Evolutionary conservation across 2,329 filamentous ascomycete genomes (phyloP).

Genomic region (Alternaria sp.): DNA sequence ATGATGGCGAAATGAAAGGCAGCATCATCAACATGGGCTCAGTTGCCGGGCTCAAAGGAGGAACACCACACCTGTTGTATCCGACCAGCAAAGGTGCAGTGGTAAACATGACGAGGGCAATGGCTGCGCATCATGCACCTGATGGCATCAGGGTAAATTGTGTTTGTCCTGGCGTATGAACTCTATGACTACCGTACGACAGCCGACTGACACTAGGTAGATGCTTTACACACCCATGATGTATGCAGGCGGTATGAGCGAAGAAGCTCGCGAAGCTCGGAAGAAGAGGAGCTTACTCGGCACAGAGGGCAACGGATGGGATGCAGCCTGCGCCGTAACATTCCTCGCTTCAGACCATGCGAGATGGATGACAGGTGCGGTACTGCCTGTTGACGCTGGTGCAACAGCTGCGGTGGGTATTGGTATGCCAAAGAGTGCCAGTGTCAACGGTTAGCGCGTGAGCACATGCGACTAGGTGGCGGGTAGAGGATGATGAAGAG

Average conservation of each 20-base stretch:
- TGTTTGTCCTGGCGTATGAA: conserved; percentile 58
- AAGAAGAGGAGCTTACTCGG: conserved; percentile 61
- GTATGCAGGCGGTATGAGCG: conserved; percentile 60
- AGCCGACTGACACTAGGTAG: conserved; percentile 3
- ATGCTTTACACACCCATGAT: conserved; percentile 67
- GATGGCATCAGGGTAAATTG: conserved; percentile 64
- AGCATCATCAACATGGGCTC: conserved; percentile 69
- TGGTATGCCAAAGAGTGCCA: conserved; percentile 33
- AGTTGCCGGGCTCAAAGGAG: conserved; percentile 65
- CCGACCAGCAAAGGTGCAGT: conserved; percentile 64
- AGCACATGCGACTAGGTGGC: background rate
- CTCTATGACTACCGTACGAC: background rate
- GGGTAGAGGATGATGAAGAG: background rate
- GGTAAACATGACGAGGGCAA: conserved; percentile 65
- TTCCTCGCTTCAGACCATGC: conserved; percentile 63
- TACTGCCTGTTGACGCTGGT: conserved; percentile 43
- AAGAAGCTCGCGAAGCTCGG: conserved; percentile 59
- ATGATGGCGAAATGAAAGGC: conserved; percentile 57
- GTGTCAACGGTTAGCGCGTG: conserved; percentile 31
- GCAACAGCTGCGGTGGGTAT: conserved; percentile 40
- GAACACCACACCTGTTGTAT: conserved; percentile 63
- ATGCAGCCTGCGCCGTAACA: conserved; percentile 60
- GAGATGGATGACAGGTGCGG: conserved; percentile 58
- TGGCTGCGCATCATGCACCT: conserved; percentile 63
- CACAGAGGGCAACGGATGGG: conserved; percentile 64